Evolutionary conservation across 768 basidiomycete genomes (phyloP).

Genomic region (Pholiota microspora): DNA sequence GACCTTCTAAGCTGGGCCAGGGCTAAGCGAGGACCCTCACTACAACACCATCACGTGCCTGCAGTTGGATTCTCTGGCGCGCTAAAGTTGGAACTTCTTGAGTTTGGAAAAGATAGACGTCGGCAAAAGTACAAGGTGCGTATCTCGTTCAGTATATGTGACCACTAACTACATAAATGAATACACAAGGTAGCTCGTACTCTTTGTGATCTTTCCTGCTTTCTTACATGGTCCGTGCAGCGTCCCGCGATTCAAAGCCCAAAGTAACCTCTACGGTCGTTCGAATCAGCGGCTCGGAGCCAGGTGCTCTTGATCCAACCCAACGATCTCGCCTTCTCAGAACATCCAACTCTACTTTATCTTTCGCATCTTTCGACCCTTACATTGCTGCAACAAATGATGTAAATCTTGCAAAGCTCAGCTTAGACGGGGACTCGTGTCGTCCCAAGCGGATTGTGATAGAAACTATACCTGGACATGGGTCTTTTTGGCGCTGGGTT

Average conservation of each 20-base stretch:
- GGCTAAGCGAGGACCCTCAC: background rate
- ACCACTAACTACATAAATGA: conserved; percentile 18
- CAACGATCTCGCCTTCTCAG: conserved; percentile 66
- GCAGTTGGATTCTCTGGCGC: background rate
- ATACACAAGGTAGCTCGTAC: conserved; percentile 16
- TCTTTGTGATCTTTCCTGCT: background rate
- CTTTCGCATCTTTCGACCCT: conserved; percentile 76
- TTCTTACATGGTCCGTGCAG: conserved; percentile 20
- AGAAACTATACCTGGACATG: conserved; percentile 57
- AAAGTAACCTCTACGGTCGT: conserved; percentile 20
- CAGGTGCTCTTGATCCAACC: conserved; percentile 65
- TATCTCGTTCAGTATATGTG: background rate
- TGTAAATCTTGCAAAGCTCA: conserved; percentile 37
- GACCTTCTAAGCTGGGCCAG: too few relatives aligned
- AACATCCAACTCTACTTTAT: conserved; percentile 53
- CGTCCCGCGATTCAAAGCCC: conserved; percentile 11
- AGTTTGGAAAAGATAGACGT: background rate
- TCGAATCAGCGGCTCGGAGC: conserved; percentile 41
- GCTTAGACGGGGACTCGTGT: conserved; percentile 43
- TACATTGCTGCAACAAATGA: conserved; percentile 50
- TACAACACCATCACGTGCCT: conserved; percentile 8
- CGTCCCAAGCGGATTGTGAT: conserved; percentile 73
- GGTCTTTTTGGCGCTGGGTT: conserved; percentile 72
- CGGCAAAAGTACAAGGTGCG: conserved; percentile 19
- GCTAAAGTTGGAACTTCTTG: background rate